phyloP scores from a whole-genome alignment of 192 early-diverging fungal species.

The Phycomyces blakesleeanus region DNA sequence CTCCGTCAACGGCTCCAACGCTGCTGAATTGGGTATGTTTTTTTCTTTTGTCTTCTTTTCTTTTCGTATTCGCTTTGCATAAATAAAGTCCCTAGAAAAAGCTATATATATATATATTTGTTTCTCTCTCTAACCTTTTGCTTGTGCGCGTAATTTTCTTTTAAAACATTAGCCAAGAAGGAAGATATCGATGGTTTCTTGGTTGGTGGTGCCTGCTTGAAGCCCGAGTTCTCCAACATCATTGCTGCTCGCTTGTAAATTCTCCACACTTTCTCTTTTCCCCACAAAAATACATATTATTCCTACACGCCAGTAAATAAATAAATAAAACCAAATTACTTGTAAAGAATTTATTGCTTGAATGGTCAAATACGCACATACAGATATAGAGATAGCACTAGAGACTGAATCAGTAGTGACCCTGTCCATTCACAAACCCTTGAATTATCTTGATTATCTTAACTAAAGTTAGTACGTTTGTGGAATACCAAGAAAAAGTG shows the following conservation, averaged over 20 bases:
- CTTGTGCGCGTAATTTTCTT: too few relatives aligned
- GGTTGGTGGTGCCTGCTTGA: conserved; percentile 97
- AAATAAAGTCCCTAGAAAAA: too few relatives aligned
- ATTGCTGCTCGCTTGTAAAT: conserved; percentile 41
- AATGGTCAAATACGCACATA: too few relatives aligned
- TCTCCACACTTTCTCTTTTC: not conserved
- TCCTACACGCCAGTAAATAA: not conserved
- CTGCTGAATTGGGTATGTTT: conserved; percentile 62
- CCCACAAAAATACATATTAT: conserved; percentile 1
- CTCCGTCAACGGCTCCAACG: conserved; percentile 88
- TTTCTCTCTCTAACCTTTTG: conserved; percentile 2
- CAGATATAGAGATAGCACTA: too few relatives aligned
- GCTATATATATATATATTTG: not conserved
- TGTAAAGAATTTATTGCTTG: too few relatives aligned
- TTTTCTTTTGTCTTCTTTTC: not conserved
- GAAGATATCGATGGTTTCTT: conserved; percentile 98
- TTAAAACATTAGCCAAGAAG: conserved; percentile 60
- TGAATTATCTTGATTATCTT: too few relatives aligned
- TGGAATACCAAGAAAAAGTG: too few relatives aligned
- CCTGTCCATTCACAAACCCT: too few relatives aligned
- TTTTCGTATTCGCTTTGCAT: too few relatives aligned
- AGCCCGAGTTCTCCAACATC: conserved; percentile 82
- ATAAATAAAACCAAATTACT: too few relatives aligned
- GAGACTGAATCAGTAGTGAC: too few relatives aligned
- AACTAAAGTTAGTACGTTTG: too few relatives aligned